phyloP scores from a whole-genome alignment of 2,329 filamentous ascomycete species.

The Stagonosporopsis tanaceti region DNA sequence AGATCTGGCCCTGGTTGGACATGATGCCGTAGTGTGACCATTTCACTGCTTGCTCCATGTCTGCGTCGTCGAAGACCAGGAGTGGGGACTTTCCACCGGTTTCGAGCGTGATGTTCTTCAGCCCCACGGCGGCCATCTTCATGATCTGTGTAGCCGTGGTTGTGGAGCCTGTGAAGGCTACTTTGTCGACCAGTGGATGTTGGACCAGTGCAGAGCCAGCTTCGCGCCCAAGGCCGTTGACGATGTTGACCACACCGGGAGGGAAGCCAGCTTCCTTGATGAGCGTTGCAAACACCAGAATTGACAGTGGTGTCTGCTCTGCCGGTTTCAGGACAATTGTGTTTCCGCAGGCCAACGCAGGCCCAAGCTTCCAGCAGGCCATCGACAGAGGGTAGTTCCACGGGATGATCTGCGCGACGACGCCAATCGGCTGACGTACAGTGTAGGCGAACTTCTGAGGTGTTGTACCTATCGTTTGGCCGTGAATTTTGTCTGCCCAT shows the following conservation, averaged over 20 bases:
- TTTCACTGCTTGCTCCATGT: constrained; percentile 53
- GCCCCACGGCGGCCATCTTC: constrained; percentile 47
- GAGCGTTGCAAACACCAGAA: constrained; percentile 23
- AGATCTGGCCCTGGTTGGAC: constrained; percentile 50
- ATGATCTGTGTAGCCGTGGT: constrained; percentile 70
- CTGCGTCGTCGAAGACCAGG: constrained; percentile 55
- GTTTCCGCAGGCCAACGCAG: constrained; percentile 64
- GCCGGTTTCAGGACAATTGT: constrained; percentile 64
- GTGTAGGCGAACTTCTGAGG: constrained; percentile 76
- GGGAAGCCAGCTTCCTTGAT: constrained; percentile 51
- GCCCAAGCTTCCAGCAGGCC: constrained; percentile 61
- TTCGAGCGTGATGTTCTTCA: constrained; percentile 56
- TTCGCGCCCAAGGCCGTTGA: constrained; percentile 65
- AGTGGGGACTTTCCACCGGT: constrained; percentile 56
- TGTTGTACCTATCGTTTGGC: constrained; percentile 73
- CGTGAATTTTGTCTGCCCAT: constrained; percentile 78
- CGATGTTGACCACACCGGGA: constrained; percentile 52
- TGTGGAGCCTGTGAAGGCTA: constrained; percentile 80
- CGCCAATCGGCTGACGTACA: constrained; percentile 68
- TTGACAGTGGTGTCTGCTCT: constrained; percentile 60
- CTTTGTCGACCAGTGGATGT: constrained; percentile 73
- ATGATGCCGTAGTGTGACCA: constrained; percentile 48
- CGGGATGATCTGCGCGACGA: constrained; percentile 46
- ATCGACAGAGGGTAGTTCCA: constrained; percentile 56
- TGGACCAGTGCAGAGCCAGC: constrained; percentile 68